These are phyloP conservation scores for Aaosphaeria arxii DNA, from an alignment of 2,329 filamentous ascomycete species.

Conservation along the genomic window DNA sequence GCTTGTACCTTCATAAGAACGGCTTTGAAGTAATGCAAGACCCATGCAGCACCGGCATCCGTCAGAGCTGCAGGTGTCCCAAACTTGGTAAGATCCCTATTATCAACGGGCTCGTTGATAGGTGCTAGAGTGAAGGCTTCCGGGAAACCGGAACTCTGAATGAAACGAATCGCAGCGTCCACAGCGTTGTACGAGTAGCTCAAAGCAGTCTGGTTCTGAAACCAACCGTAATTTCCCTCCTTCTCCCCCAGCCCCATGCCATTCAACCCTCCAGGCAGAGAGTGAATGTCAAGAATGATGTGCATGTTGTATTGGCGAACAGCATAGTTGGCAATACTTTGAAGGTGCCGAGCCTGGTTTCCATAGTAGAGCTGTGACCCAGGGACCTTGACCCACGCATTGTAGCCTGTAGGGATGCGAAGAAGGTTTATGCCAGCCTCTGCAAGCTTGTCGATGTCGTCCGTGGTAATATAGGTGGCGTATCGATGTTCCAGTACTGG, in stretches of 20 bases:
- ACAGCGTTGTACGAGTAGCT: slow-evolving; percentile 31
- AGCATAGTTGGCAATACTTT: too few species aligned
- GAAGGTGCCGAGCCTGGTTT: too few species aligned
- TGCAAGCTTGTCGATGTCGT: too few species aligned
- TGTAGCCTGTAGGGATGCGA: too few species aligned
- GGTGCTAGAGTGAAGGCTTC: slow-evolving; percentile 35
- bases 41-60: slow-evolving; percentile 25
- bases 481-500: too few species aligned
- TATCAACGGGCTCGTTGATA: slow-evolving; percentile 39
- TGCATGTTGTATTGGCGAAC: too few species aligned
- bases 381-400: too few species aligned
- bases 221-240: slow-evolving; percentile 31
- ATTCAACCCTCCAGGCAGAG: too few species aligned
- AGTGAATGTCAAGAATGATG: too few species aligned
- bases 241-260: slow-evolving; percentile 1
- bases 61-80: slow-evolving; percentile 29
- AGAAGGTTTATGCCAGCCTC: too few species aligned
- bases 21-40: slow-evolving; percentile 28
- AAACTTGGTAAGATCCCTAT: slow-evolving; percentile 26
- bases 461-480: too few species aligned
- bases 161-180: slow-evolving; percentile 30
- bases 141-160: slow-evolving; percentile 22
- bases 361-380: too few species aligned
- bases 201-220: slow-evolving; percentile 33
- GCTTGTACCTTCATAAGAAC: neutral